phyloP scores from a whole-genome alignment of 2,329 filamentous ascomycete species.

The Cladosporium sp. region DNA sequence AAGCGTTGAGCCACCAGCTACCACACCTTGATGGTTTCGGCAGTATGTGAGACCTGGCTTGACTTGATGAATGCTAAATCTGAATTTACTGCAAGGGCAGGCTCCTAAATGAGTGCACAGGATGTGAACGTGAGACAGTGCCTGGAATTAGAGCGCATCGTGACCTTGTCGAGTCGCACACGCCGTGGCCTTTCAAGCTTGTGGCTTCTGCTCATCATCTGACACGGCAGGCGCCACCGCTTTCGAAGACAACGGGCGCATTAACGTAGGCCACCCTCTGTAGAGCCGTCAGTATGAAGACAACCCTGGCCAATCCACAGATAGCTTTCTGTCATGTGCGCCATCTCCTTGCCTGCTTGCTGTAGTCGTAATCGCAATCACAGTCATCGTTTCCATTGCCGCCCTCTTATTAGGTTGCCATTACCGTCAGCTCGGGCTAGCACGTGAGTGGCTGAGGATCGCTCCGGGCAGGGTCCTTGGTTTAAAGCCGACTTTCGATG shows the following conservation, averaged over 20 bases:
- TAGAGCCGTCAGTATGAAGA: background rate
- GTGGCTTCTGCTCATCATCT: conserved; percentile 18
- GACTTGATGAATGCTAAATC: background rate
- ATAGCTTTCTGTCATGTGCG: background rate
- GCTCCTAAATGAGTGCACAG: background rate
- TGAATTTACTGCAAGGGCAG: conserved; percentile 13
- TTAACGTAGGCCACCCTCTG: background rate
- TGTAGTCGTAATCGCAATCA: background rate
- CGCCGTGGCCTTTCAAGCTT: background rate
- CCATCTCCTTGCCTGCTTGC: background rate
- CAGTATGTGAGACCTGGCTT: background rate
- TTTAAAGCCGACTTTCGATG: no score
- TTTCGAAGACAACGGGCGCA: background rate
- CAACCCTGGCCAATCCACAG: background rate
- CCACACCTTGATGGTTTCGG: conserved; percentile 1
- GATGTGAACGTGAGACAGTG: conserved; percentile 11
- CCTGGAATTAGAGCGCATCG: conserved; percentile 13
- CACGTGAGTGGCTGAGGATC: conserved; percentile 20
- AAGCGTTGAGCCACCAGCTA: background rate
- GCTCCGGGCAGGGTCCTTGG: background rate
- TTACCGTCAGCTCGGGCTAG: background rate
- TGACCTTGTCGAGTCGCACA: conserved; percentile 17
- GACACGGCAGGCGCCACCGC: conserved; percentile 20
- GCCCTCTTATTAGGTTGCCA: background rate
- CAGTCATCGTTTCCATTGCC: conserved; percentile 5